Base-by-base conservation (phyloP, 1,284 basidiomycete genomes). In the Ganoderma resinaceum region DNA sequence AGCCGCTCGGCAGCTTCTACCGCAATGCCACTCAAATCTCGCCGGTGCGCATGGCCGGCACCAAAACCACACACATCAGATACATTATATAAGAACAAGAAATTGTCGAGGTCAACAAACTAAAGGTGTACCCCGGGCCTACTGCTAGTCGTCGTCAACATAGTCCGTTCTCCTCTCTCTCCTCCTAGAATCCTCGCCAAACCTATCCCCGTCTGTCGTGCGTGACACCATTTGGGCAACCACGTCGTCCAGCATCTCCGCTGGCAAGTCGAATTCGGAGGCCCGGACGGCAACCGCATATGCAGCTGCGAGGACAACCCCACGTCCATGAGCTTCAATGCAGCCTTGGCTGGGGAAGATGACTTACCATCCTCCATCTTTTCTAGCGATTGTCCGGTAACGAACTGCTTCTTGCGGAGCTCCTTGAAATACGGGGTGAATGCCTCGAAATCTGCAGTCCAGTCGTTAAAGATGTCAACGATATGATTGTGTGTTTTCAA, bases 281-380 rank as follows among this genome's bases (percentile, higher is more conserved):
- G 84, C 85, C 62, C 92, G 86, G 63, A 94, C 84, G 31, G 86
- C 84, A 59, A 93, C 86, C 8, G 91, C 87, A 75, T 93, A 94
- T 57, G 87, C 88, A 65, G 89, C 92, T 94, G 62, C 6, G 23
- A n/a, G 42, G 23, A 33, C 2, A 20, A 33, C 20, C 53, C 53
- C 53, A 18, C 7, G 18, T 31, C 33, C 2, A 23, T 60, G 5
- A 60, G 37, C 23, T 16, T 23, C 23, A 3, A 40, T 23, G 35
- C 33, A 9, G 12, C 7, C 29, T n/a, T n/a, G 12, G 55, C 55
- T 3, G 18, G n/a, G n/a, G 20, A 14, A 14, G 6, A 20, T 18
- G 16, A 65, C 61, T 76, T 73, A 97, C 97, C 95, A 76, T 93
- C 90, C 85, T 99, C 97, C 66, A 99, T 97, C 82, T 99, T 99